Percentiles rank a stretch among this genome's conserved stretches.
phyloP scores from a whole-genome alignment of 768 basidiomycete genomes.

The Hypsizygus marmoreus region DNA sequence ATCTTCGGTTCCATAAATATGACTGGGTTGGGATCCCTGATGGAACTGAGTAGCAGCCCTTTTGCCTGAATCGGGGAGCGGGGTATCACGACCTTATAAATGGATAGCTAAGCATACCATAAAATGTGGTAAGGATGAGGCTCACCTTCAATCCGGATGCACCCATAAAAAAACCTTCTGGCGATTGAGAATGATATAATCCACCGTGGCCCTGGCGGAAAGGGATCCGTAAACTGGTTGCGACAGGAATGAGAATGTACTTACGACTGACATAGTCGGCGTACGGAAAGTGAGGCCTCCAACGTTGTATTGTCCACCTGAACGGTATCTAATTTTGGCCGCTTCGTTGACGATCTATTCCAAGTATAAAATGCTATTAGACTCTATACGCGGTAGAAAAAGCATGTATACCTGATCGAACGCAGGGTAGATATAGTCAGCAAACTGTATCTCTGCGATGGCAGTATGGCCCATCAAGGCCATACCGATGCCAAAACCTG shows the following conservation, averaged over 20 bases:
- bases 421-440: slow-evolving; percentile 91
- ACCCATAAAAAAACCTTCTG: slow-evolving; percentile 93
- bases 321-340: slow-evolving; percentile 89
- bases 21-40: slow-evolving; percentile 91
- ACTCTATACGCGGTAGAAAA: background rate
- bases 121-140: background rate
- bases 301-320: slow-evolving; percentile 81
- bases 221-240: background rate
- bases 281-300: slow-evolving; percentile 82
- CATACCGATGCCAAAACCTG: slow-evolving; percentile 90
- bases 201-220: slow-evolving; percentile 71
- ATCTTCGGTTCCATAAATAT: slow-evolving; percentile 97
- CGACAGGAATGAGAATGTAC: slow-evolving; percentile 27
- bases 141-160: slow-evolving; percentile 84
- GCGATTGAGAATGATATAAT: slow-evolving; percentile 93
- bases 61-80: slow-evolving; percentile 96
- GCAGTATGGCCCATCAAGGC: slow-evolving; percentile 94
- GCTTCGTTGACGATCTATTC: slow-evolving; percentile 91
- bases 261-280: slow-evolving; percentile 86
- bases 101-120: background rate
- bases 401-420: slow-evolving; percentile 75
- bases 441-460: slow-evolving; percentile 92
- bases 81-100: slow-evolving; percentile 76
- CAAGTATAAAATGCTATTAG: slow-evolving; percentile 1
- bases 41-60: slow-evolving; percentile 81